Conservation (phyloP, 148 eudicot genomes). For the Rhododendron kiyosumense region DNA sequence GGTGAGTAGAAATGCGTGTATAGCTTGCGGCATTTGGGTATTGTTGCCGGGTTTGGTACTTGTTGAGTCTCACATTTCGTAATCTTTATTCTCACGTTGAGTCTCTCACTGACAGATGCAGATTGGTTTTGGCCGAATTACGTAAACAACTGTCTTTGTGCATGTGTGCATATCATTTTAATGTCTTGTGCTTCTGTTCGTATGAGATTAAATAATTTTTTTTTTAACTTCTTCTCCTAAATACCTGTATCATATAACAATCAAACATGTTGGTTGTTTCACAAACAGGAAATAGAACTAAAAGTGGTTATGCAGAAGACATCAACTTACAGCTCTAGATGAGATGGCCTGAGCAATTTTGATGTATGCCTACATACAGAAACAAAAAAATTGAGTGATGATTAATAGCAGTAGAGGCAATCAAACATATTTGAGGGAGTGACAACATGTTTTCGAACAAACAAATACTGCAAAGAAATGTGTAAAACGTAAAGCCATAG, state of each 20-base stretch:
- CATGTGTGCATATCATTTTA: not conserved
- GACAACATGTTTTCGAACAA: not conserved
- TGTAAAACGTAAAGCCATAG: not conserved
- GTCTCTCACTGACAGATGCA: not conserved
- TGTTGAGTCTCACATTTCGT: not conserved
- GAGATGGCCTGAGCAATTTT: slow-evolving; percentile 98
- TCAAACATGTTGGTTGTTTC: not conserved
- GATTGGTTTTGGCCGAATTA: not conserved
- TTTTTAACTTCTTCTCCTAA: not conserved
- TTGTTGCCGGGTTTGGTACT: not conserved
- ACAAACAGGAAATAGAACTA: not conserved
- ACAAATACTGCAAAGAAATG: not conserved
- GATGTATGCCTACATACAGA: slow-evolving; percentile 72
- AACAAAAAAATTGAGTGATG: not conserved
- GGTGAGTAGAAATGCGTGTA: not conserved
- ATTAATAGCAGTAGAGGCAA: not conserved
- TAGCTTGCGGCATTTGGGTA: not conserved
- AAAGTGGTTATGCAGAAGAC: not conserved
- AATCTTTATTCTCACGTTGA: not conserved
- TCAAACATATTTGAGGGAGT: not conserved
- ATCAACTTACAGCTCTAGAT: slow-evolving; percentile 82
- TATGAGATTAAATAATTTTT: not conserved
- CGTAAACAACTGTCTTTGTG: not conserved
- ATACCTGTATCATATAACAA: not conserved
- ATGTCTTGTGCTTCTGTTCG: not conserved